Percentiles rank a stretch among this genome's conserved stretches.
Evolutionary conservation across 2,329 filamentous ascomycete genomes (phyloP).

Genomic region (Elsinoe fawcettii): DNA sequence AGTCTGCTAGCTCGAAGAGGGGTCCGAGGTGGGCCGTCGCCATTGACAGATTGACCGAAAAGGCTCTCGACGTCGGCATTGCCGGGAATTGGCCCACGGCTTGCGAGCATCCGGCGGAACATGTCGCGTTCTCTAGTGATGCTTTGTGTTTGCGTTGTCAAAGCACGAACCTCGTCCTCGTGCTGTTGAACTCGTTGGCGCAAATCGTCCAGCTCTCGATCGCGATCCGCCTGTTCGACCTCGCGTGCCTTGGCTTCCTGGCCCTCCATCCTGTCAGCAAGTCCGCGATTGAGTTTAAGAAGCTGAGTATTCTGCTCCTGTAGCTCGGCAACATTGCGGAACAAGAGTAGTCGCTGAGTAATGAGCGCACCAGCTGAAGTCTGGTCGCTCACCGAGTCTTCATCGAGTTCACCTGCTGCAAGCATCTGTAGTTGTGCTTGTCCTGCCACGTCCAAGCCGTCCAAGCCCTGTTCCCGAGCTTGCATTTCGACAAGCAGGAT

Average conservation of each 20-base stretch:
- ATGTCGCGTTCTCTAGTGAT: constrained; percentile 95
- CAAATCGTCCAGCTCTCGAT: constrained; percentile 65
- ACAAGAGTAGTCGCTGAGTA: constrained; percentile 79
- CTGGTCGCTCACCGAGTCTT: constrained; percentile 63
- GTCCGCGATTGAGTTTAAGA: constrained; percentile 70
- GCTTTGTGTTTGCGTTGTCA: constrained; percentile 78
- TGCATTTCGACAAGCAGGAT: constrained; percentile 82
- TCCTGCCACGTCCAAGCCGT: constrained; percentile 63
- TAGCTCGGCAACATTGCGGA: constrained; percentile 75
- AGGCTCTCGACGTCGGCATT: constrained; percentile 54
- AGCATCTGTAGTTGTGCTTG: constrained; percentile 68
- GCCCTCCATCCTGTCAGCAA: constrained; percentile 85
- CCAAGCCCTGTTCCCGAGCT: constrained; percentile 69
- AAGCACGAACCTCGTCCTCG: constrained; percentile 75
- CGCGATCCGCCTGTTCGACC: constrained; percentile 47
- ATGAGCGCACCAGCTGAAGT: constrained; percentile 85
- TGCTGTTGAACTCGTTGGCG: constrained; percentile 67
- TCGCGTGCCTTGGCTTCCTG: constrained; percentile 64
- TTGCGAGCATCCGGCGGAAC: constrained; percentile 89
- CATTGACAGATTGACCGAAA: constrained; percentile 64
- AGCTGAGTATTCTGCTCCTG: constrained; percentile 84
- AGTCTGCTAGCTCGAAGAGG: constrained; percentile 34
- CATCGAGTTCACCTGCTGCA: constrained; percentile 65
- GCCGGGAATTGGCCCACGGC: constrained; percentile 55
- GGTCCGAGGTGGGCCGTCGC: constrained; percentile 41